Percentiles rank a stretch among this genome's conserved stretches.
Conservation (phyloP, 1,284 basidiomycete genomes). For the Mycena sp. region DNA sequence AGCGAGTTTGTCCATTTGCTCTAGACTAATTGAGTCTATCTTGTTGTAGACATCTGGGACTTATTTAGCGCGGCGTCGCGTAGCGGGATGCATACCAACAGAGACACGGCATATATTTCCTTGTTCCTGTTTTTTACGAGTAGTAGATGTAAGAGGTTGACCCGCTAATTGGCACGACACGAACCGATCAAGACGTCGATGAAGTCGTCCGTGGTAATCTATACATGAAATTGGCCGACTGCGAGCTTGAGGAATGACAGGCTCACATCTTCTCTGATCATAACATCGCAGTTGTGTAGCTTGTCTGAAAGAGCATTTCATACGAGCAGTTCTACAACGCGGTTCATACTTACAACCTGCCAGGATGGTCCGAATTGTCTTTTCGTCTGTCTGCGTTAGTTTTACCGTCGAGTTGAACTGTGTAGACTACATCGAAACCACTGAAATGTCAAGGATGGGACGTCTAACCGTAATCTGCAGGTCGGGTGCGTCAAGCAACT, state of each 20-base stretch:
- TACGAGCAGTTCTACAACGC: background rate
- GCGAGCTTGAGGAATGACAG: slow-evolving; percentile 16
- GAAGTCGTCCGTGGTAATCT: slow-evolving; percentile 97
- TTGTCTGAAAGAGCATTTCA: slow-evolving; percentile 58
- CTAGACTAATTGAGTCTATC: slow-evolving; percentile 90
- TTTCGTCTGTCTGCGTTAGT: slow-evolving; percentile 94
- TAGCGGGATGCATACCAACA: slow-evolving; percentile 54
- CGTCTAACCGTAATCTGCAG: slow-evolving; percentile 61
- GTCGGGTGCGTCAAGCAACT: background rate
- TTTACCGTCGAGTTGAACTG: slow-evolving; percentile 92
- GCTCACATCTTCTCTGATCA: slow-evolving; percentile 95
- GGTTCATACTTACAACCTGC: slow-evolving; percentile 72
- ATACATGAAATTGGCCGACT: slow-evolving; percentile 7
- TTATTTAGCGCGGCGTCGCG: background rate
- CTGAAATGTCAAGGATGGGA: slow-evolving; percentile 3
- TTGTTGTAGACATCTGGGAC: slow-evolving; percentile 92
- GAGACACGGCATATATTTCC: slow-evolving; percentile 94
- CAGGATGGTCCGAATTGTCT: slow-evolving; percentile 91
- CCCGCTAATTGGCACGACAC: slow-evolving; percentile 2
- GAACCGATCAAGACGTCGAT: slow-evolving; percentile 93
- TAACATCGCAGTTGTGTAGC: slow-evolving; percentile 94
- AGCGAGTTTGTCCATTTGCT: slow-evolving; percentile 91
- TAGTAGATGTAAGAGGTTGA: too few relatives aligned
- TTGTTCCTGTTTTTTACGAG: slow-evolving; percentile 75
- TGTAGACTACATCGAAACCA: background rate